Evolutionary conservation across 768 basidiomycete species (phyloP).

Genomic region (Flagelloscypha sp.): DNA sequence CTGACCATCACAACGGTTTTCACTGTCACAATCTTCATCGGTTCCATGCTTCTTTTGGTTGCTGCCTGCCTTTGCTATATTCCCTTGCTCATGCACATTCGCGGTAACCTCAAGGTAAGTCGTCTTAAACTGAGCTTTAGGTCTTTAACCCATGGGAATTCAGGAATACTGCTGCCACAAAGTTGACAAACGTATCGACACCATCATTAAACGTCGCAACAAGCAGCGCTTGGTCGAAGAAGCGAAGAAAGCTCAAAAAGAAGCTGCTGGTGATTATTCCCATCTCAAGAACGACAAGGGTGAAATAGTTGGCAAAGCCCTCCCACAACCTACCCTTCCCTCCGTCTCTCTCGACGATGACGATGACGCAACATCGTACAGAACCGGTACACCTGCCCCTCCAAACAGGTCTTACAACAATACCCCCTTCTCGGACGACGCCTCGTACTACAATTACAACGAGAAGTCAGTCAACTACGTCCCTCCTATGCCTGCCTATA

Average conservation of each 20-base stretch:
- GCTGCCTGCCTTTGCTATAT: slow-evolving; percentile 84
- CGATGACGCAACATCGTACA: slow-evolving; percentile 47
- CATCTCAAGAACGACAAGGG: slow-evolving; percentile 93
- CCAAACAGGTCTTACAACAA: slow-evolving; percentile 44
- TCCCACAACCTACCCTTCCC: slow-evolving; percentile 93
- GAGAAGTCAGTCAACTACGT: slow-evolving; percentile 42
- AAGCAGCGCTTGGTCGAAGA: slow-evolving; percentile 79
- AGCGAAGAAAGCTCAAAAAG: slow-evolving; percentile 77
- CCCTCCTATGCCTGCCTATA: slow-evolving; percentile 73
- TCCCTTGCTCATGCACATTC: slow-evolving; percentile 92
- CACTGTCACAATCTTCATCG: slow-evolving; percentile 81
- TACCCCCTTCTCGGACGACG: slow-evolving; percentile 28
- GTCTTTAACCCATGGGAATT: slow-evolving; percentile 6
- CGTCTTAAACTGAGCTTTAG: slow-evolving; percentile 1
- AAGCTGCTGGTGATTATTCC: slow-evolving; percentile 85
- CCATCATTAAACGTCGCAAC: slow-evolving; percentile 86
- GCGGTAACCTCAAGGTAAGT: slow-evolving; percentile 88
- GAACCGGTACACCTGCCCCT: slow-evolving; percentile 44
- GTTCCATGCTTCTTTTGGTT: slow-evolving; percentile 74
- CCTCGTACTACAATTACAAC: slow-evolving; percentile 49
- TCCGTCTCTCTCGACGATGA: slow-evolving; percentile 84
- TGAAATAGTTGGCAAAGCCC: slow-evolving; percentile 65
- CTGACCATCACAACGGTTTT: slow-evolving; percentile 85
- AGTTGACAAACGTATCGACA: slow-evolving; percentile 96
- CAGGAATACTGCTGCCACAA: slow-evolving; percentile 98